These are phyloP conservation scores for Aspergillus quadrilineatus DNA, from an alignment of 2,329 filamentous ascomycete genomes.

Conservation along the genomic window DNA sequence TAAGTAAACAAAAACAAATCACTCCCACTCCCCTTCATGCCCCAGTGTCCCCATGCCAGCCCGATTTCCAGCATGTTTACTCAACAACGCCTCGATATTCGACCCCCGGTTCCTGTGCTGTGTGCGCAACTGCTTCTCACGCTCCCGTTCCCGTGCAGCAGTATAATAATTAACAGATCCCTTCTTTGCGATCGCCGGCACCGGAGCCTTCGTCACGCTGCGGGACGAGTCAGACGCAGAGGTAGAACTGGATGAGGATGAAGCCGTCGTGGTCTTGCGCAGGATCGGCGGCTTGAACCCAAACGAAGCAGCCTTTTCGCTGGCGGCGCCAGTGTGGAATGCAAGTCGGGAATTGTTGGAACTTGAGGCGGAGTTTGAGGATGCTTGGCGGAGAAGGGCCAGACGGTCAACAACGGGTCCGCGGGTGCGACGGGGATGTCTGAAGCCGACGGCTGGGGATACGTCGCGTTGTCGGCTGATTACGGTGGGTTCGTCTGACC, in stretches of 20 bases:
- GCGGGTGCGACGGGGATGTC: constrained; percentile 40
- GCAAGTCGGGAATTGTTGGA: constrained; percentile 31
- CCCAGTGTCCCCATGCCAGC: constrained; percentile 37
- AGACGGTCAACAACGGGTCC: constrained; percentile 47
- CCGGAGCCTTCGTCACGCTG: constrained; percentile 33
- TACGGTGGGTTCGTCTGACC: constrained; percentile 25
- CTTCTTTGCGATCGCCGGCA: constrained; percentile 55
- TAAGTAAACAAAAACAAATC: constrained; percentile 4
- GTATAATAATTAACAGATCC: constrained; percentile 59
- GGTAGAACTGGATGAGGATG: constrained; percentile 25
- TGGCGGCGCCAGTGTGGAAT: constrained; percentile 30
- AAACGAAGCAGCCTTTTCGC: constrained; percentile 22
- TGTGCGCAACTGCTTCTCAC: constrained; percentile 54
- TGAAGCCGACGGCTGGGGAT: constrained; percentile 26
- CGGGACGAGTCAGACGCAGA: constrained; percentile 26
- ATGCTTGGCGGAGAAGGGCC: constrained; percentile 46
- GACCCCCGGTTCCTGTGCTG: constrained; percentile 46
- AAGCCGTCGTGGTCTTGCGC: constrained; percentile 32
- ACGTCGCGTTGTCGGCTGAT: constrained; percentile 22
- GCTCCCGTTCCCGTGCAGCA: constrained; percentile 58
- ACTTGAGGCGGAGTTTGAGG: constrained; percentile 41
- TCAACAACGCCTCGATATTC: constrained; percentile 37
- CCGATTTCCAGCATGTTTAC: constrained; percentile 37
- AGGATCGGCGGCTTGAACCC: constrained; percentile 36
- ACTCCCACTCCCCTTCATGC: constrained; percentile 45